Evolutionary conservation across 257 asterid species (phyloP).

Genomic region (Perilla frutescens): DNA sequence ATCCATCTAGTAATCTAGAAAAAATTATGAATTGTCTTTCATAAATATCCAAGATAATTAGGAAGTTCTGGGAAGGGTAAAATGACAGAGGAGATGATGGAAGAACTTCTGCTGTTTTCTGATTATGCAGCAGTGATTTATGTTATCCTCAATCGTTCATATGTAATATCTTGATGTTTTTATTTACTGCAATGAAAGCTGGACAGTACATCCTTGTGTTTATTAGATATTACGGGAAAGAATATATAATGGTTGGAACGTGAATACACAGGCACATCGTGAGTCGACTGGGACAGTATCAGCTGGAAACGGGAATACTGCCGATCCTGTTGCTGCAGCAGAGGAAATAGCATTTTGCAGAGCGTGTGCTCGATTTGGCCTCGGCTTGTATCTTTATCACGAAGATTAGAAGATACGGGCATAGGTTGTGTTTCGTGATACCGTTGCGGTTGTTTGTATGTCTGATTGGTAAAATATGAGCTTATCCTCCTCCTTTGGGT

Average conservation of each 20-base stretch:
- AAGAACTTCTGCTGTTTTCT: neutral
- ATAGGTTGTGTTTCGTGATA: conserved; percentile 16
- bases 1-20: too few species aligned
- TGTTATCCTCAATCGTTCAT: neutral
- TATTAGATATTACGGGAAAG: neutral
- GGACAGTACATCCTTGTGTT: neutral
- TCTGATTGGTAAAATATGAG: conserved; percentile 4
- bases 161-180: conserved; percentile 3
- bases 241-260: neutral
- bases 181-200: conserved; percentile 11
- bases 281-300: conserved; percentile 91
- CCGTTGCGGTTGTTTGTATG: conserved; percentile 18
- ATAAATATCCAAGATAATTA: neutral
- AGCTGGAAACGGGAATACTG: conserved; percentile 39
- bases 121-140: neutral
- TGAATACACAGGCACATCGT: conserved; percentile 75
- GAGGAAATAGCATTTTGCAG: conserved; percentile 94
- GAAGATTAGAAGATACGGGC: conserved; percentile 49
- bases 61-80: too few species aligned
- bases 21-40: neutral
- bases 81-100: neutral
- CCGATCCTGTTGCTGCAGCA: conserved; percentile 87
- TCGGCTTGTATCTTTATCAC: conserved; percentile 89
- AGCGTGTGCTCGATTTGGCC: conserved; percentile 96
- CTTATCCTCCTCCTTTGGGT: conserved; percentile 10